These are phyloP conservation scores for Candida tropicalis DNA, from an alignment of 1,139 yeast species.

Conservation along the genomic window DNA sequence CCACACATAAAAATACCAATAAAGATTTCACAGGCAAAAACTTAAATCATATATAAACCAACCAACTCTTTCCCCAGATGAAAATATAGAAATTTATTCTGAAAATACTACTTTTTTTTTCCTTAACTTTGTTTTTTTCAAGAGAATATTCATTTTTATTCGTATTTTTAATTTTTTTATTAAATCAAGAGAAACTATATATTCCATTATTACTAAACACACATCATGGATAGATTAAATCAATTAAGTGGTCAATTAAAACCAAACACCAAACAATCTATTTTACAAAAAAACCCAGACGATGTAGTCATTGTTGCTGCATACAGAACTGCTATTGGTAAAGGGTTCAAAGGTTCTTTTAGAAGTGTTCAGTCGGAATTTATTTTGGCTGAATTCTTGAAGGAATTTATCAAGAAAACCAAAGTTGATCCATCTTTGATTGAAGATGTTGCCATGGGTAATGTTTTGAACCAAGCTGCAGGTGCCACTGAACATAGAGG, in stretches of 20 bases:
- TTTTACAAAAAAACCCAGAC: slow-evolving; percentile 65
- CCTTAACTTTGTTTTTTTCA: no score
- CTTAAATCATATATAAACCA: slow-evolving; percentile 1
- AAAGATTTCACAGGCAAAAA: slow-evolving; percentile 12
- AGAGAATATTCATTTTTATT: background rate
- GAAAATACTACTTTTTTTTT: no score
- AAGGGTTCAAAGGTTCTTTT: slow-evolving; percentile 82
- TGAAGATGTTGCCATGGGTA: slow-evolving; percentile 86
- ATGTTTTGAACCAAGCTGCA: slow-evolving; percentile 86
- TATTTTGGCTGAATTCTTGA: slow-evolving; percentile 63
- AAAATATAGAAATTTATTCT: background rate
- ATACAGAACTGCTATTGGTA: slow-evolving; percentile 85
- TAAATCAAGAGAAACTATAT: no score
- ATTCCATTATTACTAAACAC: no score
- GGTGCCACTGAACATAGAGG: slow-evolving; percentile 94
- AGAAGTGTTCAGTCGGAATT: slow-evolving; percentile 79
- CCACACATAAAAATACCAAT: slow-evolving; percentile 2
- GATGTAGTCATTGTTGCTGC: slow-evolving; percentile 89
- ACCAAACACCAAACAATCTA: slow-evolving; percentile 47
- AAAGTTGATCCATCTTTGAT: slow-evolving; percentile 66
- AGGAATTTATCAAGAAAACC: slow-evolving; percentile 60
- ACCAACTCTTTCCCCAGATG: slow-evolving; percentile 5
- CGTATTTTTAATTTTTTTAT: background rate
- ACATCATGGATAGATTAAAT: slow-evolving; percentile 65
- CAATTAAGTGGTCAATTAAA: slow-evolving; percentile 61